These are phyloP conservation scores for Fusarium nurragi DNA, from an alignment of 2,329 filamentous ascomycete species.

Conservation along the genomic window DNA sequence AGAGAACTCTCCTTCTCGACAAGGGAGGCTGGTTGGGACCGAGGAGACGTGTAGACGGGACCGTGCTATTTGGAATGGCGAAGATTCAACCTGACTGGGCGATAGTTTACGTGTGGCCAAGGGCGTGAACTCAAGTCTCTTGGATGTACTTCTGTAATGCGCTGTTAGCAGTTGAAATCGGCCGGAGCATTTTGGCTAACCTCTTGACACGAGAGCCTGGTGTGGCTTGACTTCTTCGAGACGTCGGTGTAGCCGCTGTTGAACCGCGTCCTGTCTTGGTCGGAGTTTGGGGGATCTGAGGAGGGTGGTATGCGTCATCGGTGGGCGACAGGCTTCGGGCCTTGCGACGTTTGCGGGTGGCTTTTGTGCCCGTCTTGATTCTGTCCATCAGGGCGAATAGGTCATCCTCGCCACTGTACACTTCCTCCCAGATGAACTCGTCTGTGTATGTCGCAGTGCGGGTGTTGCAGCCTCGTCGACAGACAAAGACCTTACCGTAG, in stretches of 20 bases:
- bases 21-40: conserved; percentile 88
- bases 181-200: conserved; percentile 18
- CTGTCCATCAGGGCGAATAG: conserved; percentile 72
- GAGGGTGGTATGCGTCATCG: conserved; percentile 48
- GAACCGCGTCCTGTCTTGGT: conserved; percentile 48
- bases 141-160: conserved; percentile 63
- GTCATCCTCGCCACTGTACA: conserved; percentile 74
- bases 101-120: conserved; percentile 88
- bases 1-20: conserved; percentile 89
- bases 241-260: conserved; percentile 46
- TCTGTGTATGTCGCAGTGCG: conserved; percentile 90
- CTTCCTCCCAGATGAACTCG: conserved; percentile 90
- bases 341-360: conserved; percentile 56
- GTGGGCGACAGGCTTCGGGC: conserved; percentile 47
- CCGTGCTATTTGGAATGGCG: conserved; percentile 91
- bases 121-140: conserved; percentile 92
- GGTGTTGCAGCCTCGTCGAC: conserved; percentile 87
- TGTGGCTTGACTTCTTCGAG: conserved; percentile 44
- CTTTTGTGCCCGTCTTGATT: conserved; percentile 77
- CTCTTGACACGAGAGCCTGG: conserved; percentile 49
- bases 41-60: conserved; percentile 92
- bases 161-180: conserved; percentile 12
- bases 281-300: conserved; percentile 52
- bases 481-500: conserved; percentile 88
- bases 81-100: conserved; percentile 76